Base-by-base conservation (phyloP, 495 filamentous ascomycete species). In the Aspergillus sparsus region DNA sequence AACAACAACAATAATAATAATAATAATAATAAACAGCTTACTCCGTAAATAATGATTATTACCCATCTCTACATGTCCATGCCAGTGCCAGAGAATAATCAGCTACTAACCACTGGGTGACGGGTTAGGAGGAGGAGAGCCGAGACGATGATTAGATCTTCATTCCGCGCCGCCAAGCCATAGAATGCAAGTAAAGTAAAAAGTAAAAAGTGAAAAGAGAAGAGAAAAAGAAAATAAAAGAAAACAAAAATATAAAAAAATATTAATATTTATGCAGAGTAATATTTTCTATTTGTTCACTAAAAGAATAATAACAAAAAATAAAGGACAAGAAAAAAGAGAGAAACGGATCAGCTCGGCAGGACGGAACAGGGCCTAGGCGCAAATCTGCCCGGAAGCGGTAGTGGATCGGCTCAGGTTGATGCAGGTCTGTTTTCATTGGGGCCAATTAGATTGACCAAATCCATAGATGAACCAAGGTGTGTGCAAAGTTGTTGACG, bases 281-380 rank as follows among this genome's bases (percentile, higher is more conserved):
- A 27, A 27, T 27, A 27, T 27, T 27, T 27, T 27, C 21, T 3
- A 27, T 27, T 27, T 27, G 21, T 27, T 27, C 21, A 27, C 21
- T 27, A 49, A 18, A 45, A 13, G 11, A 37, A 37, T 57, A 57
- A 47, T 57, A 5, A 34, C 13, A 44, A 15, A 7, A 34, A 37
- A 15, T 18, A 49, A 27, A 47, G 8, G 13, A 18, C 34, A 39
- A 45, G 27, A 49, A 13, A 34, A 42, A 55, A 56, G 21, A 27
- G 21, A 27, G 21, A 53, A 52, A 45, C 55, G 53, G 63, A 65
- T 59, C 59, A 34, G 31, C 42, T 65, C 63, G 59, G 63, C 59
- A 62, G 59, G 55, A 62, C 63, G 63, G 63, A 62, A 62, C 58
- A 62, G 55, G 56, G 62, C 59, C 62, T 65, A 65, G 58, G 60